phyloP scores from a whole-genome alignment of 2,329 filamentous ascomycete genomes.

The Tolypocladium nubicola region DNA sequence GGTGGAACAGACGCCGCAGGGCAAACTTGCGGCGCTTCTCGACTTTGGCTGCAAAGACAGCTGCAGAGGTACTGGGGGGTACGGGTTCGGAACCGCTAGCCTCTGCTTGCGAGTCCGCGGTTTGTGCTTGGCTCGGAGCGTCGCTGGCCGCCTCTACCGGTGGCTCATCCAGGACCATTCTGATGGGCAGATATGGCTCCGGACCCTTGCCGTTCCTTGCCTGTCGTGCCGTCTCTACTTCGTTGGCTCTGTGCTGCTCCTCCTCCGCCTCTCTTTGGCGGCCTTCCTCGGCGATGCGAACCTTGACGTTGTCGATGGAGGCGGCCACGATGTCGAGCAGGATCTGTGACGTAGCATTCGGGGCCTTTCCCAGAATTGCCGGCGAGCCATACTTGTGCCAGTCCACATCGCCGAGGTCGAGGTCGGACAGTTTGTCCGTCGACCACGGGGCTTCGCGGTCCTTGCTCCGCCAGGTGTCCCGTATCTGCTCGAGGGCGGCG shows the following conservation, averaged over 20 bases:
- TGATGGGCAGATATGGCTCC: slow-evolving; percentile 24
- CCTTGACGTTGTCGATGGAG: slow-evolving; percentile 35
- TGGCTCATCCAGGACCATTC: slow-evolving; percentile 9
- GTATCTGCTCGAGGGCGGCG: slow-evolving; percentile 10
- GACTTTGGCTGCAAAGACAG: slow-evolving; percentile 5
- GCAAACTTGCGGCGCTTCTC: slow-evolving; percentile 20
- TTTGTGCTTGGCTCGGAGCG: not conserved
- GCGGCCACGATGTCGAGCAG: slow-evolving; percentile 29
- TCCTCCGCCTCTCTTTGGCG: slow-evolving; percentile 17
- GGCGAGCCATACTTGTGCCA: slow-evolving; percentile 40
- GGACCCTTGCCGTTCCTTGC: slow-evolving; percentile 16
- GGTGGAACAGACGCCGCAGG: slow-evolving; percentile 26
- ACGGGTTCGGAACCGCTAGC: not conserved
- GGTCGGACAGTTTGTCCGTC: slow-evolving; percentile 10
- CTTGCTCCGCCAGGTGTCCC: slow-evolving; percentile 13
- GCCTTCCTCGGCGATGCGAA: slow-evolving; percentile 21
- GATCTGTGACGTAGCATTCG: slow-evolving; percentile 27
- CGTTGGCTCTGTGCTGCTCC: slow-evolving; percentile 12
- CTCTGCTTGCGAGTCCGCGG: not conserved
- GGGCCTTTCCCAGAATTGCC: slow-evolving; percentile 23
- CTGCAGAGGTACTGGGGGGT: not conserved
- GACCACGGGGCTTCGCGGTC: slow-evolving; percentile 10
- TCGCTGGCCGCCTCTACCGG: not conserved
- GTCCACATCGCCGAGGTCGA: slow-evolving; percentile 21
- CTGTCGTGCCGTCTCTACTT: slow-evolving; percentile 8